Evolutionary conservation across 192 early-diverging fungal species (phyloP).

Genomic region (Coemansia interrupta): DNA sequence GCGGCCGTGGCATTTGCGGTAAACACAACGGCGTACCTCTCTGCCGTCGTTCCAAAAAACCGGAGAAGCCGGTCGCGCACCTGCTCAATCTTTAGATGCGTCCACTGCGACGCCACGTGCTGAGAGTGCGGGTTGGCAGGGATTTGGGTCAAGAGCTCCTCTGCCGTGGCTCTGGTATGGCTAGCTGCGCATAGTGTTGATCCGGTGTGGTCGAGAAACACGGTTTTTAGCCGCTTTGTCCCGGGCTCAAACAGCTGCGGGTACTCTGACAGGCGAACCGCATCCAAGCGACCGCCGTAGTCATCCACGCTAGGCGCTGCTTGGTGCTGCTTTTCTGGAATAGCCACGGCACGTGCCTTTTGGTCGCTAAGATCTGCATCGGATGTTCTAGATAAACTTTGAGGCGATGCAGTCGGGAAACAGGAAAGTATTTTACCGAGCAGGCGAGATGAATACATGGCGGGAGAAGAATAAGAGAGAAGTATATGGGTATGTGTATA

Average conservation of each 20-base stretch:
- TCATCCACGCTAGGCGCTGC: slow-evolving; percentile 18
- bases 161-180: slow-evolving; percentile 37
- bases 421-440: neutral
- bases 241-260: slow-evolving; percentile 50
- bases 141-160: slow-evolving; percentile 51
- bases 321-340: slow-evolving; percentile 2
- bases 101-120: slow-evolving; percentile 53
- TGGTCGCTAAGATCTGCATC: neutral
- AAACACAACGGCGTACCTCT: slow-evolving; percentile 69
- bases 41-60: slow-evolving; percentile 58
- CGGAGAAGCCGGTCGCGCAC: slow-evolving; percentile 55
- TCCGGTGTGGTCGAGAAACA: slow-evolving; percentile 66
- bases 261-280: slow-evolving; percentile 55
- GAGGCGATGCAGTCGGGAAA: neutral
- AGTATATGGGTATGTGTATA: neutral
- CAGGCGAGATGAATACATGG: neutral
- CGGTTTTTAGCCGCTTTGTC: slow-evolving; percentile 36
- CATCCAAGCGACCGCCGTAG: slow-evolving; percentile 49
- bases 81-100: slow-evolving; percentile 53
- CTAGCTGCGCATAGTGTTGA: slow-evolving; percentile 55
- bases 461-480: neutral
- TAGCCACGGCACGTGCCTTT: neutral
- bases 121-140: slow-evolving; percentile 69
- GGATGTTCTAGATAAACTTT: too few relatives aligned
- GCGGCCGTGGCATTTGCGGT: slow-evolving; percentile 76